Base-by-base conservation (phyloP, 345 rosid genomes). In the Camelina sativa region DNA sequence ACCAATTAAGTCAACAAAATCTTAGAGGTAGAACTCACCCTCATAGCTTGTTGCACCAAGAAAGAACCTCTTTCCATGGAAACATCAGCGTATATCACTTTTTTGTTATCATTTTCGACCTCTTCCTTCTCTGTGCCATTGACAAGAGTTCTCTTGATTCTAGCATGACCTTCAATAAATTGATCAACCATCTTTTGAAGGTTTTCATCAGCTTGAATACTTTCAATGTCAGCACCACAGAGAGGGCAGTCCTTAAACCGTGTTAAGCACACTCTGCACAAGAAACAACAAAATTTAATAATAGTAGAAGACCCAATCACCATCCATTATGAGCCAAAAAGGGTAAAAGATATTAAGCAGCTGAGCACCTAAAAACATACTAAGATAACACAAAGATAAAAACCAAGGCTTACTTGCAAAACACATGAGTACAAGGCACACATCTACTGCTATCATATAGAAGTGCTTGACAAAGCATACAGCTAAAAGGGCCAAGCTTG, bases 21-120 rank as follows among this genome's bases (percentile, higher is more conserved):
- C 6, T 41, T 51, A 59, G 30, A 58, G 35, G 40, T 16, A 51
- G 48, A 44, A 85, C 99, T 87, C 76, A 91, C 99, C 90, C 98
- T 83, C 96, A 91, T 89, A 35, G 97, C 92, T 80, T 96, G 98
- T 78, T 92, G 97, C 72, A 92, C 91, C 94, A 96, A 85, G 86
- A 95, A 95, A 65, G 93, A 85, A 62, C 97, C 97, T 81, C 99
- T 85, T 80, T 95, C 99, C 84, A 95, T 76, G 19, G 99, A 95
- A 20, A 95, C 97, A 56, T 95, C 99, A 68, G 84, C 99, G 59
- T 95, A 95, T 52, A 87, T 84, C 51, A 95, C 96, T 11, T 82
- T 85, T 47, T 83, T 83, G 44, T 82, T 84, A 38, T 82, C 85
- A 15, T 77, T 79, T 2, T n/a, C 74, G 4, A 64, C 87, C 61